Evolutionary conservation across 768 basidiomycete species (phyloP), one percentile per base, ranked within the genome.

Genomic region (Hericium erinaceus): DNA sequence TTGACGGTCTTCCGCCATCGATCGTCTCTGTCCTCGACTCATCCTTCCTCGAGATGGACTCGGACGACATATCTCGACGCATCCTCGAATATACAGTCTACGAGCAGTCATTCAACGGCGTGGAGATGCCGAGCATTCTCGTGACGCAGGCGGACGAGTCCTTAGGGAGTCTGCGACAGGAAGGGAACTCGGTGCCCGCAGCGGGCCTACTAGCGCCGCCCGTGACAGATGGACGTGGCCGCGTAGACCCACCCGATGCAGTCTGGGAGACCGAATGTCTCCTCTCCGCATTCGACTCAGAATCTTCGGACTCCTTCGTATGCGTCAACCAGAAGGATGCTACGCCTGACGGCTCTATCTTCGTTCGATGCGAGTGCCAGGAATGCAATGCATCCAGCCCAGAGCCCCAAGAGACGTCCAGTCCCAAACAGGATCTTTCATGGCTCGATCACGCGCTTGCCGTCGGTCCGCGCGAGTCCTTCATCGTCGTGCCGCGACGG

Each of bases 101-200:
- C 18, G 54, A 41, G 22, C 39, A 46, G 15, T 44, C 54, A 10
- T 55, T 55, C 54, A 46, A 55, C 11, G 54, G 54, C 10, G 54
- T 41, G 15, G 54, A 55, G 4, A 18, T 55, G 24, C 54, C 54
- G 20, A 55, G 54, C 41, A 55, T 55, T 26, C 13, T 55, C 5
- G 54, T 55, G 13, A 55, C 54, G 12, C 54, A 55, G 41, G 20
- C 40, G 8, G 54, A 55, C n/a, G 54, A 48, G 15, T 2, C 54
- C 16, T 15, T 39, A 6, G n/a, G 39, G 7, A 26, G n/a, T 18
- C n/a, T 33, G 38, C 38, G 18, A 2, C 41, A 24, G 7, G 16
- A 15, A 20, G n/a, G 16, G 2, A 8, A 22, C 18, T n/a, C 28
- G n/a, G 15, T 18, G 9, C 40, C 44, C 2, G 41, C 54, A 11